Evolutionary conservation across 1,139 yeast species (phyloP), one percentile per base, ranked within the genome.

Genomic region (Kurtzmaniella quercitrusa): DNA sequence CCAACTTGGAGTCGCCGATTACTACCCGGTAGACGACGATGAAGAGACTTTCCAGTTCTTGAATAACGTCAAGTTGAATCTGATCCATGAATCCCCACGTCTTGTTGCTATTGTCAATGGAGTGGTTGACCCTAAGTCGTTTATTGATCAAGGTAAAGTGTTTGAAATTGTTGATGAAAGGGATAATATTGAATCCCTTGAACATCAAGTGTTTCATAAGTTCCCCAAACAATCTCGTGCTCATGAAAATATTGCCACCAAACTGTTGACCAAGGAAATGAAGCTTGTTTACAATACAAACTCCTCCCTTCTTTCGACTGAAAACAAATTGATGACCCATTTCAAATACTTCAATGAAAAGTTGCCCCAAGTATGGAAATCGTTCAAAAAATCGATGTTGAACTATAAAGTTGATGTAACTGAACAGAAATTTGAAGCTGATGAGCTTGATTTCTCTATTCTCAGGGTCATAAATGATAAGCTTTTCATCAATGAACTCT

Each of bases 401-500:
- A 27, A 10, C 31, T n/a, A 11, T 10, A 10, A 10, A 4, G 23
- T 11, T 16, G 11, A 34, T n/a, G n/a, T n/a, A 12, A 8, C 15
- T 2, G 25, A n/a, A 3, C 15, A 18, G 6, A 14, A 18, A 8
- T n/a, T 14, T 19, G 19, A 10, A 12, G 25, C 19, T 21, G 15
- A 36, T 15, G 38, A 34, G 2, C 39, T 37, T n/a, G 48, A 44
- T 36, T 38, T 37, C 9, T 43, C 44, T 2, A 43, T 44, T 29
- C 49, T 65, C 41, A 55, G 56, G 38, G 52, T 65, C 39, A 65
- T 75, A 43, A 71, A 65, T 51, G 81, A 77, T 52, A 65, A 68
- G 49, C 51, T 62, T 23, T 77, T 71, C 56, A 72, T 75, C 47
- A 67, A 65, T 42, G 82, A 77, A 54, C 56, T 77, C 47, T 60